Evolutionary conservation across 805 yeast species (phyloP).

Genomic region (Teunomyces aglyptinius): DNA sequence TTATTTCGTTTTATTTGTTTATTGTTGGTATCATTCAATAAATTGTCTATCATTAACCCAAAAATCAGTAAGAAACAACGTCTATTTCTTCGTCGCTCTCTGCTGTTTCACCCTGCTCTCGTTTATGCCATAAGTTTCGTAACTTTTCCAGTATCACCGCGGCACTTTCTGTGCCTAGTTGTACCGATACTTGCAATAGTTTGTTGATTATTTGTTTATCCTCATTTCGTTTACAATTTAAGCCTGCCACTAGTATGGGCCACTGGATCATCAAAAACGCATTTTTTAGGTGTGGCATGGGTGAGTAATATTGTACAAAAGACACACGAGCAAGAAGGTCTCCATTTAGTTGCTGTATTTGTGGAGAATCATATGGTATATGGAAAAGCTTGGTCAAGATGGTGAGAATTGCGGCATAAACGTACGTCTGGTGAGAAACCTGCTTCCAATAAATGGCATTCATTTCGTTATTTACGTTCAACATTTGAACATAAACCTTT

Average conservation of each 20-base stretch:
- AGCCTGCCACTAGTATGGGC: constrained; percentile 23
- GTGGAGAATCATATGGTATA: constrained; percentile 14
- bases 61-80: neutral
- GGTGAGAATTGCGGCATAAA: constrained; percentile 15
- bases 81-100: constrained; percentile 10
- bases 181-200: constrained; percentile 13
- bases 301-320: constrained; percentile 8
- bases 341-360: constrained; percentile 13
- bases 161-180: constrained; percentile 19
- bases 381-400: constrained; percentile 16
- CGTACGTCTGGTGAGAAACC: constrained; percentile 17
- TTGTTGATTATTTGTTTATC: constrained; percentile 12
- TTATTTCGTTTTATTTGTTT: neutral
- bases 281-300: constrained; percentile 9
- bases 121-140: constrained; percentile 13
- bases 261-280: constrained; percentile 22
- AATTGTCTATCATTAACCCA: neutral
- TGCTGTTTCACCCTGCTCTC: constrained; percentile 8
- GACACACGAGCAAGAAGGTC: constrained; percentile 11
- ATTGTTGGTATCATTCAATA: neutral
- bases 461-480: constrained; percentile 5
- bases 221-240: constrained; percentile 12
- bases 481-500: constrained; percentile 13
- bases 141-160: constrained; percentile 13
- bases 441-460: constrained; percentile 19